Conservation (phyloP, 768 basidiomycete genomes). For the Boletus pseudo-olivaceus region DNA sequence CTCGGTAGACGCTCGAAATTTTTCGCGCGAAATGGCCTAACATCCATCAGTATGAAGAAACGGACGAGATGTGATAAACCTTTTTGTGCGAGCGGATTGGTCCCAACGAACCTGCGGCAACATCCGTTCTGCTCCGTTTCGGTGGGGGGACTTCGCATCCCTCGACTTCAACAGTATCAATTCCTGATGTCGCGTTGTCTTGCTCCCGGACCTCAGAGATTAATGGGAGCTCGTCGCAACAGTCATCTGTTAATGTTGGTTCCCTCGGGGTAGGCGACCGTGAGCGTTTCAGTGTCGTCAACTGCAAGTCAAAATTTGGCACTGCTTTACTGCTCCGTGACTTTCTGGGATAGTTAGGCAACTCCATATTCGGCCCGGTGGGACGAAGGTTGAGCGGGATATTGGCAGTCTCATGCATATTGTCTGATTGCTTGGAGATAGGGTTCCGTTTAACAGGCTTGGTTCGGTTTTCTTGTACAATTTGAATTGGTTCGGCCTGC, state of each 20-base stretch:
- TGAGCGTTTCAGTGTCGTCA: conserved; percentile 33
- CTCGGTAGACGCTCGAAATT: background rate
- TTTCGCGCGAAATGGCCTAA: conserved; percentile 3
- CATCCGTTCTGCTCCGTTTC: conserved; percentile 18
- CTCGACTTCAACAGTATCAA: conserved; percentile 37
- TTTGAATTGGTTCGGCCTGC: background rate
- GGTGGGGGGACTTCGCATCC: conserved; percentile 4
- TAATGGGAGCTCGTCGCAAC: conserved; percentile 35
- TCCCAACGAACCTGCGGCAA: background rate
- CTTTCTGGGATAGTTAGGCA: conserved; percentile 24
- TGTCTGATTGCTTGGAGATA: conserved; percentile 39
- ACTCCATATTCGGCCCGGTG: conserved; percentile 42
- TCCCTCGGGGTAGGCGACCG: conserved; percentile 14
- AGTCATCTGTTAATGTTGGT: conserved; percentile 24
- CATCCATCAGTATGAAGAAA: conserved; percentile 9
- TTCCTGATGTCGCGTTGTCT: conserved; percentile 29
- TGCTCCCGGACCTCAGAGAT: conserved; percentile 33
- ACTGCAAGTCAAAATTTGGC: conserved; percentile 50
- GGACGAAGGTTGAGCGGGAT: conserved; percentile 38
- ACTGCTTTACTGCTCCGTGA: conserved; percentile 17
- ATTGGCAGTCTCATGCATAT: conserved; percentile 41
- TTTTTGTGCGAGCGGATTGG: conserved; percentile 2
- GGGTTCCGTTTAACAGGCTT: conserved; percentile 23
- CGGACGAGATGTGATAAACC: conserved; percentile 9
- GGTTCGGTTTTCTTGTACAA: conserved; percentile 20